Evolutionary conservation across 2,329 filamentous ascomycete genomes (phyloP), one percentile per base, ranked within the genome.

Genomic region (Cadophora gregata): DNA sequence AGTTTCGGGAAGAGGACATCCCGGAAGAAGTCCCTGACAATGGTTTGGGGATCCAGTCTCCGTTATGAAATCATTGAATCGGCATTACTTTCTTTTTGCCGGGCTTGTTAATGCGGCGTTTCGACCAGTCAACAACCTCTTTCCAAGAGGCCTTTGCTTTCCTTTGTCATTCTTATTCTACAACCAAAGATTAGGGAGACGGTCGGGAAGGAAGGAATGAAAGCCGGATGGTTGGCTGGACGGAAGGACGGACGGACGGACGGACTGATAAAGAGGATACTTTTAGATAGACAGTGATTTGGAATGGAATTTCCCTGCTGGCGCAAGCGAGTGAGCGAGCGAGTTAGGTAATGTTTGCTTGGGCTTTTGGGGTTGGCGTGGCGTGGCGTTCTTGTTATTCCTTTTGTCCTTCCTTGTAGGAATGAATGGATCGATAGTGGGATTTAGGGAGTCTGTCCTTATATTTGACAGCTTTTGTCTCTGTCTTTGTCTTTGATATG

Each of bases 1-100:
- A 79, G 64, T 89, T 89, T 70, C 79, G 85, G 51, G 86, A 89
- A 71, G 86, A 89, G 48, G 70, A 75, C 42, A 63, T 65, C 19
- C 70, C 73, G 2, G 72, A 72, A 4, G 75, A 77, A 64, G 68
- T 74, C 6, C 27, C 66, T 6, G 31, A 62, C n/a, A 47, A 51
- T 24, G 59, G 36, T 19, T n/a, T 31, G 21, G 56, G 29, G 27
- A 51, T 51, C 29, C 31, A 50, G 47, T 50, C 59, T 12, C 45
- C 59, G 21, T 62, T 51, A 51, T 62, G 59, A 62, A 19, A 60
- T 8, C 36, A 4, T 12, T 60, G 47, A 29, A 14, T 21, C 10
- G 6, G 12, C 38, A 25, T 3, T 36, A 21, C 27, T 38, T 36
- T 62, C 47, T 33, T 36, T 36, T 33, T n/a, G 6, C 31, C 9